Evolutionary conservation across 148 eudicot genomes (phyloP).

Genomic region (Linanthus parryae): DNA sequence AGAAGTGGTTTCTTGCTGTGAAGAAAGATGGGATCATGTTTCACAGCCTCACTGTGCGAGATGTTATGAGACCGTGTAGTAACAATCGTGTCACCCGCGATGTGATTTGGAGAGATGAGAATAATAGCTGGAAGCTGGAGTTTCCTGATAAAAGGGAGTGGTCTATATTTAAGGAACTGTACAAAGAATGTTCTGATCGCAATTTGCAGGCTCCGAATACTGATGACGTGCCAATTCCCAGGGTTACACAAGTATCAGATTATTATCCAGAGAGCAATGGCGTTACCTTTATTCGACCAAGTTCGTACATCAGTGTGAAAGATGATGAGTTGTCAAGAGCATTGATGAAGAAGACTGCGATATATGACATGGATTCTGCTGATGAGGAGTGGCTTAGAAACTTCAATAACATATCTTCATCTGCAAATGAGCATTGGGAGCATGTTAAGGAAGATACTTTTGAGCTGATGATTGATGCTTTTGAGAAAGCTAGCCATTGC

Average conservation of each 20-base stretch:
- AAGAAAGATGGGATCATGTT: conserved; percentile 43
- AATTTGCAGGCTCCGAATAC: conserved; percentile 36
- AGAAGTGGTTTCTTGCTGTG: conserved; percentile 61
- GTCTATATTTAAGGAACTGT: conserved; percentile 72
- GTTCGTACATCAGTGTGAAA: conserved; percentile 48
- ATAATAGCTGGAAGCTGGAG: conserved; percentile 71
- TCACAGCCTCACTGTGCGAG: conserved; percentile 31
- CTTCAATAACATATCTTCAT: conserved; percentile 28
- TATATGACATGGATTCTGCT: conserved; percentile 75
- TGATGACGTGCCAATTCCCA: conserved; percentile 71
- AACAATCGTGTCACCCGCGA: conserved; percentile 59
- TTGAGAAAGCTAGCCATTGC: conserved; percentile 62
- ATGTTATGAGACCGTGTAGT: conserved; percentile 50
- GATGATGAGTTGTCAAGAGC: conserved; percentile 79
- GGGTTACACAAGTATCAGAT: conserved; percentile 47
- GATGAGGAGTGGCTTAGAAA: conserved; percentile 75
- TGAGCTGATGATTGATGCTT: conserved; percentile 76
- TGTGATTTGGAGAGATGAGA: conserved; percentile 53
- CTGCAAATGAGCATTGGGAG: conserved; percentile 21
- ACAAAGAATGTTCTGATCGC: conserved; percentile 58
- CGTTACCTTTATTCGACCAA: conserved; percentile 44
- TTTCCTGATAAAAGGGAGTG: conserved; percentile 73
- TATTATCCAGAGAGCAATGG: conserved; percentile 15
- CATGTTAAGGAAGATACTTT: conserved; percentile 49
- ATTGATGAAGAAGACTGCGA: conserved; percentile 49